phyloP scores from a whole-genome alignment of 176 grass and related monocot genomes.

The Oryza meridionalis region DNA sequence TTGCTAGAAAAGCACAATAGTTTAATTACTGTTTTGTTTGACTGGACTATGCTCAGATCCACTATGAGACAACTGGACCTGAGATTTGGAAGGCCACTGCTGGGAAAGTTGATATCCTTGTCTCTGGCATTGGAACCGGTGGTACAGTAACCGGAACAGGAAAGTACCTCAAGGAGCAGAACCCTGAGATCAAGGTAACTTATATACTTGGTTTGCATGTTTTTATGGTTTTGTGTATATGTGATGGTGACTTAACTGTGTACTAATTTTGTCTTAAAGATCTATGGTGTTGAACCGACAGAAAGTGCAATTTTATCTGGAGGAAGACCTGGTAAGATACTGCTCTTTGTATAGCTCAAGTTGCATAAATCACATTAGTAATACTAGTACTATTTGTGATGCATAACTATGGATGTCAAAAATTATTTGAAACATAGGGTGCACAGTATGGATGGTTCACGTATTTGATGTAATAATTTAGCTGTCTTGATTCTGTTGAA shows the following conservation, averaged over 20 bases:
- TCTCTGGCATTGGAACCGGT: conserved; percentile 70
- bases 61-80: conserved; percentile 71
- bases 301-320: conserved; percentile 62
- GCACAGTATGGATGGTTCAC: not conserved
- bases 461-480: not conserved
- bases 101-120: conserved; percentile 54
- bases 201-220: not conserved
- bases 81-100: conserved; percentile 62
- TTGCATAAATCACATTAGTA: not conserved
- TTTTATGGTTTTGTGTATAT: not conserved
- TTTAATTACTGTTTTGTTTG: not conserved
- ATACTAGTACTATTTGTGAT: not conserved
- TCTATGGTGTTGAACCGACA: conserved; percentile 56
- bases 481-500: not conserved
- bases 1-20: not conserved
- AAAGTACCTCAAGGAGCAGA: conserved; percentile 55
- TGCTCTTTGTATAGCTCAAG: not conserved
- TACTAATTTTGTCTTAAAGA: conserved; percentile 22
- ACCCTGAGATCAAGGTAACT: conserved; percentile 49
- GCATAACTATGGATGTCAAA: not conserved
- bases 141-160: conserved; percentile 56
- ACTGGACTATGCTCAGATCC: conserved; percentile 28
- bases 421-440: not conserved
- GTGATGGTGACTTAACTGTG: not conserved
- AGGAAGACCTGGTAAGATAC: conserved; percentile 50